phyloP scores from a whole-genome alignment of 2,329 filamentous ascomycete species.

The Fusarium continuum region DNA sequence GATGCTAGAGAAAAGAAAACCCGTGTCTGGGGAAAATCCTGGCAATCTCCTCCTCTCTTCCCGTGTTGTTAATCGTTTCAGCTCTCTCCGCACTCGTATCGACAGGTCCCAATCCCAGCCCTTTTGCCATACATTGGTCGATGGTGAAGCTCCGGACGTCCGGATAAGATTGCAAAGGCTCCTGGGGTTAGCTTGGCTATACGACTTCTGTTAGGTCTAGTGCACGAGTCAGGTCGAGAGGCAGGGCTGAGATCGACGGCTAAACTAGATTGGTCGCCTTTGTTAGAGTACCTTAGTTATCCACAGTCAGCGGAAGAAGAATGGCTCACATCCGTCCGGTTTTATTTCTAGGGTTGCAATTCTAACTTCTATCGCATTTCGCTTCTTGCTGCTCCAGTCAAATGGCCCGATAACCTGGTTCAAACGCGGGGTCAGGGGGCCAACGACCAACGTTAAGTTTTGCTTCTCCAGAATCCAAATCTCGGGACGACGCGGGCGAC shows the following conservation, averaged over 20 bases:
- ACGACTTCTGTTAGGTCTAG: not conserved
- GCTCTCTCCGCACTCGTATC: not conserved
- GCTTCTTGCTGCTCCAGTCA: too few species aligned
- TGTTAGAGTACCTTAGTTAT: not conserved
- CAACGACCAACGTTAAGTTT: not conserved
- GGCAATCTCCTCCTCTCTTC: not conserved
- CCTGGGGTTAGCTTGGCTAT: not conserved
- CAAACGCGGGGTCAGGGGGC: not conserved
- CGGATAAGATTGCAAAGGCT: slow-evolving; percentile 2
- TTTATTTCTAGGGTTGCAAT: not conserved
- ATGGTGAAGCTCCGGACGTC: not conserved
- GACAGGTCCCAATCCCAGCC: not conserved
- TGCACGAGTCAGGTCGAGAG: slow-evolving; percentile 3
- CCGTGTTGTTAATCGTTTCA: not conserved
- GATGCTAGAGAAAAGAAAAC: not conserved
- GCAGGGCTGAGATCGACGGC: slow-evolving; percentile 9
- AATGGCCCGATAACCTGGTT: not conserved
- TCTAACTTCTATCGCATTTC: slow-evolving; percentile 2
- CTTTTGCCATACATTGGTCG: not conserved
- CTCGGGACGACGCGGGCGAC: not conserved
- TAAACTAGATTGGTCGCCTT: not conserved
- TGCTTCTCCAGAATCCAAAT: not conserved
- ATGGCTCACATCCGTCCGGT: not conserved
- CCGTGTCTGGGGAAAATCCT: not conserved
- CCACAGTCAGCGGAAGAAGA: not conserved